Conservation (phyloP, 768 basidiomycete species). For the Phylloporus scabripes region DNA sequence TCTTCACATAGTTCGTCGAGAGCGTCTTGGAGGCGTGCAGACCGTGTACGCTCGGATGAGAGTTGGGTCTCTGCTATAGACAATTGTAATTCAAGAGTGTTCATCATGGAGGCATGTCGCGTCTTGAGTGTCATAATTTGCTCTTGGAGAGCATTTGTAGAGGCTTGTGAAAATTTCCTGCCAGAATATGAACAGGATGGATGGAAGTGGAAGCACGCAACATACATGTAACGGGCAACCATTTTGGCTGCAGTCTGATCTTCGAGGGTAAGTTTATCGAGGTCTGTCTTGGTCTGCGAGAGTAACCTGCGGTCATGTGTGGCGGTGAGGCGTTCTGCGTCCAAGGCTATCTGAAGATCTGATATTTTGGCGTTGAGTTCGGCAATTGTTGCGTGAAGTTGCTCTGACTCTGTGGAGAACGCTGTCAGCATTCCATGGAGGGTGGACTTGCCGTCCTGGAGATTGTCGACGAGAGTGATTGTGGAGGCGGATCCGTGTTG, state of each 20-base stretch:
- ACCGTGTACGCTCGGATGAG: constrained; percentile 37
- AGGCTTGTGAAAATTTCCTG: constrained; percentile 81
- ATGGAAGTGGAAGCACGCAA: constrained; percentile 1
- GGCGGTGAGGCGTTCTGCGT: constrained; percentile 41
- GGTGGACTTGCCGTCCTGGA: constrained; percentile 45
- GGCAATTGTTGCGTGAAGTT: constrained; percentile 39
- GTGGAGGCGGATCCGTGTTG: constrained; percentile 15
- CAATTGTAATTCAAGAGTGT: constrained; percentile 51
- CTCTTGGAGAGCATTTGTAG: constrained; percentile 59
- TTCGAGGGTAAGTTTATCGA: constrained; percentile 54
- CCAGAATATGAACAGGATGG: constrained; percentile 1
- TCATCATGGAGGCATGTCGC: constrained; percentile 56
- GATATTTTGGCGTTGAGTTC: constrained; percentile 43
- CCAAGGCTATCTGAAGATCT: constrained; percentile 35
- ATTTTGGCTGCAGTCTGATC: constrained; percentile 76
- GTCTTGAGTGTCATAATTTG: constrained; percentile 53
- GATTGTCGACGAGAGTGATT: constrained; percentile 28
- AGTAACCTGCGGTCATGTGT: constrained; percentile 43
- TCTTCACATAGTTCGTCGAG: constrained; percentile 71
- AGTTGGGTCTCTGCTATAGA: constrained; percentile 41
- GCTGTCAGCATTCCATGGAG: constrained; percentile 46
- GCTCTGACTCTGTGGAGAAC: constrained; percentile 44
- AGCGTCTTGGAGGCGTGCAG: constrained; percentile 48
- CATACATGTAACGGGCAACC: constrained; percentile 82
- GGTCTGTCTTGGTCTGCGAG: constrained; percentile 41